Conservation (phyloP, 2,329 filamentous ascomycete species). For the Thielaviopsis musarum region DNA sequence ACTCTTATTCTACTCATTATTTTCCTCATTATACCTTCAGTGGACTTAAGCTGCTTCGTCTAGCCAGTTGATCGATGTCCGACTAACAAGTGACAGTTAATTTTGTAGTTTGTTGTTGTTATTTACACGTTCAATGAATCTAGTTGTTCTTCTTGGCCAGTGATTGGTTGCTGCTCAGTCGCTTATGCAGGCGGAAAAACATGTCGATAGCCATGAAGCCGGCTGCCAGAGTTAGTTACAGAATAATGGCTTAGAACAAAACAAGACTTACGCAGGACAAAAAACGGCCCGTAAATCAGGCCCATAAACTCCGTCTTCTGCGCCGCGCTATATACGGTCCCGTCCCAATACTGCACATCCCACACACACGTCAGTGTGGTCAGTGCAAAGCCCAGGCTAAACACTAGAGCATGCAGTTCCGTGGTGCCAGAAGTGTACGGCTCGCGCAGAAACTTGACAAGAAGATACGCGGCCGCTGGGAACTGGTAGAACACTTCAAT, state of each 20-base stretch:
- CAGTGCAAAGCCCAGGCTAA: conserved; percentile 33
- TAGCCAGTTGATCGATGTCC: too few species aligned
- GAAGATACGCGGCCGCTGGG: conserved; percentile 32
- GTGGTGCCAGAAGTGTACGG: conserved; percentile 17
- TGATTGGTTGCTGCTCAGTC: conserved; percentile 20
- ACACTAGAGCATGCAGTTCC: conserved; percentile 35
- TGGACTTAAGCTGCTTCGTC: too few species aligned
- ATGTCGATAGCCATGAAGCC: conserved; percentile 35
- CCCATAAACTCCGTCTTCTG: conserved; percentile 30
- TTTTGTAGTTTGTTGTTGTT: too few species aligned
- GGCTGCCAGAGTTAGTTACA: conserved; percentile 21
- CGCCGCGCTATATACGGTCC: conserved; percentile 24
- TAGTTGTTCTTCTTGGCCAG: conserved; percentile 8
- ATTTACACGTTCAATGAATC: not conserved
- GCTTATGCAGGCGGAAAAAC: conserved; percentile 31
- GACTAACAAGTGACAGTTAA: too few species aligned
- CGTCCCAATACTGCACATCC: conserved; percentile 33
- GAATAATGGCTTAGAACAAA: not conserved
- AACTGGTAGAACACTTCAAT: conserved; percentile 34
- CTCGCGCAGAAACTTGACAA: conserved; percentile 22
- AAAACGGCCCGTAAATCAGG: conserved; percentile 34
- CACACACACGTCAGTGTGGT: conserved; percentile 34
- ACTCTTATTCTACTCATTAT: too few species aligned
- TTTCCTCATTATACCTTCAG: too few species aligned
- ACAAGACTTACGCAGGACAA: conserved; percentile 31